A percentile compares a stretch with the other conserved stretches of the same genome.
These are phyloP conservation scores for Aspergillus sp. DNA, from an alignment of 2,329 filamentous ascomycete genomes.

Conservation along the genomic window DNA sequence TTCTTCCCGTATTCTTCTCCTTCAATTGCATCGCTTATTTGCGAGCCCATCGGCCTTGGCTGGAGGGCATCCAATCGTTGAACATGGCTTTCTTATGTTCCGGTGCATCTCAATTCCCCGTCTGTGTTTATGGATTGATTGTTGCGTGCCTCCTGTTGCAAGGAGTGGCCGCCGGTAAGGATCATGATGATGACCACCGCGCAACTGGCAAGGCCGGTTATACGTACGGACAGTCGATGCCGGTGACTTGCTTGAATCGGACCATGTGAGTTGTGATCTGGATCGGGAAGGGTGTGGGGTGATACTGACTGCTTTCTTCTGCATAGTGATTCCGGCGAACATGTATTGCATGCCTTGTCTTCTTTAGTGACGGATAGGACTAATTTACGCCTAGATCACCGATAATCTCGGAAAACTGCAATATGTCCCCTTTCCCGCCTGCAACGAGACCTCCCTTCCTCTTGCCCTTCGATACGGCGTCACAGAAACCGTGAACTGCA, in stretches of 20 bases:
- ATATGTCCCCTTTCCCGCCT: constrained; percentile 84
- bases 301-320: constrained; percentile 1
- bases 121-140: constrained; percentile 10
- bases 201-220: constrained; percentile 24
- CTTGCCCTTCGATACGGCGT: constrained; percentile 81
- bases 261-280: constrained; percentile 49
- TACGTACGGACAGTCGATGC: constrained; percentile 53
- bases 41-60: constrained; percentile 1
- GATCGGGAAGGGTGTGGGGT: not conserved
- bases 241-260: constrained; percentile 65
- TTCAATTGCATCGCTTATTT: not conserved
- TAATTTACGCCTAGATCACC: constrained; percentile 48
- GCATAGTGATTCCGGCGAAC: constrained; percentile 24
- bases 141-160: constrained; percentile 11
- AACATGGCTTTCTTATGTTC: constrained; percentile 5
- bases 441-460: constrained; percentile 76
- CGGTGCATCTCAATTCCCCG: constrained; percentile 1
- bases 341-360: constrained; percentile 12
- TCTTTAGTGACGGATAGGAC: not conserved
- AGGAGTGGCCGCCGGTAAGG: constrained; percentile 17
- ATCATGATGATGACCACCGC: constrained; percentile 9
- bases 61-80: constrained; percentile 2
- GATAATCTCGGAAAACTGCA: constrained; percentile 72
- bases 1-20: not conserved
- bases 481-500: constrained; percentile 51